Evolutionary conservation across 2,329 filamentous ascomycete genomes (phyloP), one percentile per base, ranked within the genome.

Genomic region (Penicillium sp.): DNA sequence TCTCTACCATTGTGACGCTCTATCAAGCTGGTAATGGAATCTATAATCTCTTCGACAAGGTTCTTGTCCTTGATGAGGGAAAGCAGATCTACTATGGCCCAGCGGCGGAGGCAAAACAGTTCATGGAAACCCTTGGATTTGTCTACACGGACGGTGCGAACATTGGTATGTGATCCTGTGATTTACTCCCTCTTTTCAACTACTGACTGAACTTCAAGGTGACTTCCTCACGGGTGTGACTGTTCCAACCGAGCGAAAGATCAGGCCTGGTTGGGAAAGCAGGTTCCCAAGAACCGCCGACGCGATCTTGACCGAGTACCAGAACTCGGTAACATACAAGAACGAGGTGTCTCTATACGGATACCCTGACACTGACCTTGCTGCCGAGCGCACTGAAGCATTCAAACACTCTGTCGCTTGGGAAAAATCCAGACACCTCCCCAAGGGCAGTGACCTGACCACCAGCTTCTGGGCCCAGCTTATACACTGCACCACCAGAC

Each of bases 21-120:
- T 90, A 91, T 69, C 88, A 90, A 68, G 87, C 88, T 3, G 86
- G 86, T 6, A 88, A 90, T 56, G 85, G 83, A 22, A 89, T 90
- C 59, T 89, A 89, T 70, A 78, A 88, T 35, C 79, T 87, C 0
- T 90, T 90, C 69, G 87, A 90, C 70, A 90, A 90, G 67, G 87
- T 89, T 0, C 78, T 90, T 0, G 82, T 90, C 6, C 79, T 90
- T 4, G 87, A 90, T 47, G 82, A 85, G 56, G 88, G 88, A 50
- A 84, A 86, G 60, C 73, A 90, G 64, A 81, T 89, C 50, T 90
- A 83, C 75, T 89, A 88, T 61, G 88, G 88, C 0, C 82, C 86
- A 0, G 76, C 80, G 62, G 73, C 79, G 6, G 78, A 87, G 60
- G 88, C 88, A 0, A 75, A 79, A 4, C 83, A 85, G 0, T 90